These are phyloP conservation scores for Physaria fendleri DNA, from an alignment of 345 rosid genomes.

Conservation along the genomic window DNA sequence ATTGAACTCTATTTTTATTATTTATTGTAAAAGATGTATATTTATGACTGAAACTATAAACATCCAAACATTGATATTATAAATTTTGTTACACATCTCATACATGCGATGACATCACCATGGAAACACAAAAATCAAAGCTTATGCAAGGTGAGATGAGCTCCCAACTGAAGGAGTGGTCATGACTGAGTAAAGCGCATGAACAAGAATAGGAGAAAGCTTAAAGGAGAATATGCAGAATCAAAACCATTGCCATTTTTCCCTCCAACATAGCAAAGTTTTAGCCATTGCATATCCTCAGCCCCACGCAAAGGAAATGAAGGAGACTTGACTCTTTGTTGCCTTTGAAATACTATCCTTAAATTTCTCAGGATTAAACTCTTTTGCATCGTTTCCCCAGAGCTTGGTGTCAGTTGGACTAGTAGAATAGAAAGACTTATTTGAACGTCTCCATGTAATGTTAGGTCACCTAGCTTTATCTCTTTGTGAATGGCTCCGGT, in stretches of 20 bases:
- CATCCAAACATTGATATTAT: too few species aligned
- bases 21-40: too few species aligned
- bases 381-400: constrained; percentile 48
- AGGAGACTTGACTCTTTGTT: constrained; percentile 36
- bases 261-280: constrained; percentile 52
- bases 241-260: constrained; percentile 38
- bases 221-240: constrained; percentile 34
- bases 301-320: constrained; percentile 49
- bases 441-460: constrained; percentile 26
- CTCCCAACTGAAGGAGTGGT: constrained; percentile 43
- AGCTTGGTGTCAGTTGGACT: constrained; percentile 37
- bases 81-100: too few species aligned
- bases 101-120: too few species aligned
- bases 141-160: constrained; percentile 29
- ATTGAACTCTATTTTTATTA: too few species aligned
- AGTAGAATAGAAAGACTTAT: constrained; percentile 20
- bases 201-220: constrained; percentile 29
- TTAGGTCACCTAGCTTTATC: constrained; percentile 34
- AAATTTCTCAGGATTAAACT: constrained; percentile 53
- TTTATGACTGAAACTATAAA: too few species aligned
- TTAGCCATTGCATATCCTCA: constrained; percentile 48
- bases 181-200: constrained; percentile 28
- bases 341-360: constrained; percentile 42
- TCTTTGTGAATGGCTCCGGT: constrained; percentile 19
- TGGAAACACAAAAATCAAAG: too few species aligned